Base-by-base conservation (phyloP, 257 asterid species). In the Nicotiana attenuata region DNA sequence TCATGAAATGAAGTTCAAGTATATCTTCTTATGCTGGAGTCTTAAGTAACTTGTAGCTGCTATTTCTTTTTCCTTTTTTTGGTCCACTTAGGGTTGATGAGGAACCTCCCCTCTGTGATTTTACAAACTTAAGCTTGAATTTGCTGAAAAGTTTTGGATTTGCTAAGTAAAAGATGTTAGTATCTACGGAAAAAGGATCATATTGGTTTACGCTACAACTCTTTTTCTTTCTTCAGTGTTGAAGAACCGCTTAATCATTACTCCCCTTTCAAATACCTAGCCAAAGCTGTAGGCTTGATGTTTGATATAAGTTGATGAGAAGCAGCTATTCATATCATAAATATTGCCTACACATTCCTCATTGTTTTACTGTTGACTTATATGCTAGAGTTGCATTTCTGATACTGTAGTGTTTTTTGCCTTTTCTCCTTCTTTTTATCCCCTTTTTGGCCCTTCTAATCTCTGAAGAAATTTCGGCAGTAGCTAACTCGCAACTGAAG, bases 1-100 rank as follows among this genome's bases (percentile, higher is more conserved):
- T 86, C 91, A 22, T 89, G 88, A 84, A 85, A 86, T 59, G 81
- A 86, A 90, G 91, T 89, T 85, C 87, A 89, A 87, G 87, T 79
- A 85, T 81, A 73, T 73, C 79, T 83, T 78, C 52, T 80, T 82
- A 77, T 35, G 35, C 61, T 4, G 52, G 83, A 80, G 41, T 68
- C 14, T 56, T 16, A 50, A 82, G 56, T 82, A 55, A 29, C 57
- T 41, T 35, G 77, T 20, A 60, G 45, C 67, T 28, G 24, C 73
- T 68, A 61, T 45, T 22, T 29, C 3, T 5, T 47, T 71, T 45
- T 9, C 78, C 7, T 45, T 22, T 71, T 15, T 7, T 50, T 3
- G 10, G 26, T 24, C 52, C 24, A 73, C 41, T 24, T 73, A 73
- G 63, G 79, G 38, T 50, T 71, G 41, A 24, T 73, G 41, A 61